Evolutionary conservation across 768 basidiomycete genomes (phyloP).

Genomic region (Lactarius trivialis): DNA sequence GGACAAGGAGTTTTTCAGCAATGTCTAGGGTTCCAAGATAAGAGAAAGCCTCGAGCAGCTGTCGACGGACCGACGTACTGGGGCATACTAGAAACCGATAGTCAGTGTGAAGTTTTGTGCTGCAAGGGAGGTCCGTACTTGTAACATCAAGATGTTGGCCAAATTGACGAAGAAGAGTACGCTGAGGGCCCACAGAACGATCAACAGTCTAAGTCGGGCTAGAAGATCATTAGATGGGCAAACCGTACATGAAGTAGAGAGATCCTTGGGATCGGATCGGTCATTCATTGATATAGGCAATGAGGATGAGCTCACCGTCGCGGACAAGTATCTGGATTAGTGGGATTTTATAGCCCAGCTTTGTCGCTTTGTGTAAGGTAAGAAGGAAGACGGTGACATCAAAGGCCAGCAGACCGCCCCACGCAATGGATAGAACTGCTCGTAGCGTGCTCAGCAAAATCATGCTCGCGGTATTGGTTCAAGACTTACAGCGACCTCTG

Average conservation of each 20-base stretch:
- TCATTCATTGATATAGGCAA: background rate
- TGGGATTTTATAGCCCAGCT: background rate
- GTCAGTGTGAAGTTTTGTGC: background rate
- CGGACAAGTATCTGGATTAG: background rate
- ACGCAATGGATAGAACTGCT: conserved; percentile 1
- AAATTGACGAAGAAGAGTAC: background rate
- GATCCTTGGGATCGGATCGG: background rate
- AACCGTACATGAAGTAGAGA: background rate
- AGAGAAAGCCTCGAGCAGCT: no score
- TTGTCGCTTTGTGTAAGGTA: background rate
- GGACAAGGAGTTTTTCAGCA: background rate
- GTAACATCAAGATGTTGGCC: conserved; percentile 1
- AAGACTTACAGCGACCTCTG: conserved; percentile 1
- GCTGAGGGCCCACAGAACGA: background rate
- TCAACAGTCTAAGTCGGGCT: background rate
- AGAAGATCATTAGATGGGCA: background rate
- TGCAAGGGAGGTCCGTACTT: background rate
- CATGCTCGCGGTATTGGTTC: background rate
- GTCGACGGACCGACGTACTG: background rate
- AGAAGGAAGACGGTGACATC: background rate
- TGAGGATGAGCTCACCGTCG: background rate
- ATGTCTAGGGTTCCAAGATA: no score
- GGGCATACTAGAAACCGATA: background rate
- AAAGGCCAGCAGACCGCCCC: background rate
- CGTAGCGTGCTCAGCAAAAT: background rate